Percentiles rank a stretch among this genome's conserved stretches.
phyloP scores from a whole-genome alignment of 768 basidiomycete species.

The Nevesoporus exiguus region DNA sequence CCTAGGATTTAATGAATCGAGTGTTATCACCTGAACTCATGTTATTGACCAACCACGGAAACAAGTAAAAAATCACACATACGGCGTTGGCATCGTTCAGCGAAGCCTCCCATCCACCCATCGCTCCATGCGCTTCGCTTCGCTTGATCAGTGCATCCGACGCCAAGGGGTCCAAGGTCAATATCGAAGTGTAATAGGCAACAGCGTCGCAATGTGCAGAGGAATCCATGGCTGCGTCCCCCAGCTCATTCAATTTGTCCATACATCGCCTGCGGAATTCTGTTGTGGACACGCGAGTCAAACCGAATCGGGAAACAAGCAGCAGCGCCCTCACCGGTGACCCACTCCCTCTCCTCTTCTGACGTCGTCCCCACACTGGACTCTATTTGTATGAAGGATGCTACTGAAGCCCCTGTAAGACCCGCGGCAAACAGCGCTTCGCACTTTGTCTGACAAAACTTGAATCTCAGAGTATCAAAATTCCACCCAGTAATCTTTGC shows the following conservation, averaged over 20 bases:
- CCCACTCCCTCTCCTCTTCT: conserved; percentile 3
- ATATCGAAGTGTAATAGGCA: conserved; percentile 6
- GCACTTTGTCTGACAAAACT: conserved; percentile 5
- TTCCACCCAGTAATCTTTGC: conserved; percentile 17
- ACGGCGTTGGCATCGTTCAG: conserved; percentile 12
- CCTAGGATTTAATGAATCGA: conserved; percentile 8
- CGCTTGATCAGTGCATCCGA: conserved; percentile 6
- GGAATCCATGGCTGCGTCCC: conserved; percentile 1
- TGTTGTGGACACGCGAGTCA: not conserved
- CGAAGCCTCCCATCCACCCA: not conserved
- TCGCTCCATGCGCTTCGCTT: conserved; percentile 1
- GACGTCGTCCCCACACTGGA: not conserved
- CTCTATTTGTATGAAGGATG: conserved; percentile 2
- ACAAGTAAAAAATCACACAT: not conserved
- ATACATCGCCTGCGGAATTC: conserved; percentile 11
- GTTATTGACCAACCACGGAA: not conserved
- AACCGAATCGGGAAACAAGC: not conserved
- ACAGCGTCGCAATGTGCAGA: conserved; percentile 7
- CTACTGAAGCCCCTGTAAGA: not conserved
- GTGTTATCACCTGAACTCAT: conserved; percentile 7
- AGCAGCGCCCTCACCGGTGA: not conserved
- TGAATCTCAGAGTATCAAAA: conserved; percentile 8
- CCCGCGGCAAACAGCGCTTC: conserved; percentile 6
- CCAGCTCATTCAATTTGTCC: conserved; percentile 7
- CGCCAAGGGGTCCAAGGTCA: conserved; percentile 3